phyloP scores from a whole-genome alignment of 352 stramenopile genomes.

The Thalassiosira delicatula region DNA sequence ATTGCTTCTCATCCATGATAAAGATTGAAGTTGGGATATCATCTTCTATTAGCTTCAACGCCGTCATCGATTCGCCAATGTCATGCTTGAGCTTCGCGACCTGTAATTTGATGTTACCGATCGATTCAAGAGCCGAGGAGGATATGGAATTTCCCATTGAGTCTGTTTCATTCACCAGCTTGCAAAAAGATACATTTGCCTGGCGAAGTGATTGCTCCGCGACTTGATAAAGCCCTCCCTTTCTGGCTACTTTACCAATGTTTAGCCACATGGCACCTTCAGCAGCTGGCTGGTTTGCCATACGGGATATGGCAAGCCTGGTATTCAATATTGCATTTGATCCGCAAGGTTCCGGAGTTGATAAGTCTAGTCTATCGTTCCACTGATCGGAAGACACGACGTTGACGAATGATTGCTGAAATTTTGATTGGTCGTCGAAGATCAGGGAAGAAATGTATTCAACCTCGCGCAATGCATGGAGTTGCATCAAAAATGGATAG shows the following conservation, averaged over 20 bases:
- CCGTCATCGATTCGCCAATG: slow-evolving; percentile 66
- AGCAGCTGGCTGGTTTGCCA: slow-evolving; percentile 67
- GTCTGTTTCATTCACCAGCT: slow-evolving; percentile 27
- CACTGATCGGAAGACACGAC: slow-evolving; percentile 53
- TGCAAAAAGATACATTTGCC: slow-evolving; percentile 67
- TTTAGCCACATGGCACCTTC: slow-evolving; percentile 79
- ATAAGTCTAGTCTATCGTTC: slow-evolving; percentile 51
- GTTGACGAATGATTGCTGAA: slow-evolving; percentile 29
- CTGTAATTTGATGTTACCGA: slow-evolving; percentile 72
- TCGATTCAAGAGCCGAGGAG: slow-evolving; percentile 41
- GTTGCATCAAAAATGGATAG: slow-evolving; percentile 76
- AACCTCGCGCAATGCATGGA: slow-evolving; percentile 81
- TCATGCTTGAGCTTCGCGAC: slow-evolving; percentile 83
- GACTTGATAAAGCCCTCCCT: slow-evolving; percentile 67
- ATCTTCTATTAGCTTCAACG: slow-evolving; percentile 80
- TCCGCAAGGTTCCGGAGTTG: slow-evolving; percentile 53
- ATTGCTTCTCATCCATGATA: slow-evolving; percentile 49
- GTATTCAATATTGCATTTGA: slow-evolving; percentile 77
- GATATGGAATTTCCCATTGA: neutral
- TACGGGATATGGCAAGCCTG: slow-evolving; percentile 73
- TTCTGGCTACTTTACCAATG: slow-evolving; percentile 78
- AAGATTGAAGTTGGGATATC: slow-evolving; percentile 59
- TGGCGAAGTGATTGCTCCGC: slow-evolving; percentile 77
- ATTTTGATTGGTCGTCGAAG: slow-evolving; percentile 43
- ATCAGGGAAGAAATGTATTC: slow-evolving; percentile 68